These are phyloP conservation scores for Cyclospora cayetanensis DNA, from an alignment of 169 alveolate species.

Conservation along the genomic window DNA sequence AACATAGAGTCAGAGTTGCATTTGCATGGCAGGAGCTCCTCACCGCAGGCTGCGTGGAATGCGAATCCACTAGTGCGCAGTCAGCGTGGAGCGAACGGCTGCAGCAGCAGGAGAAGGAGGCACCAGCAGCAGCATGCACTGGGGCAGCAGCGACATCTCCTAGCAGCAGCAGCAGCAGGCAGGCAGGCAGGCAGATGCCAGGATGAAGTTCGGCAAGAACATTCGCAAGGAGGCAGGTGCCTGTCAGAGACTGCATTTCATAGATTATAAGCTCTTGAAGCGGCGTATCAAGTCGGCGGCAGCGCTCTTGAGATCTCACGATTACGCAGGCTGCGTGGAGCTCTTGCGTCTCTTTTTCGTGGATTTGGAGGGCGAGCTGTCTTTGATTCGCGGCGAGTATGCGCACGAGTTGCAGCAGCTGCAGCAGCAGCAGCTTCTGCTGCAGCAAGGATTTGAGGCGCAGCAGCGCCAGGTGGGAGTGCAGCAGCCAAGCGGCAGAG, in stretches of 20 bases:
- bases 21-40: too few relatives aligned
- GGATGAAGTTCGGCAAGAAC: constrained; percentile 63
- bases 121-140: background rate
- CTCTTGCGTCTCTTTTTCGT: background rate
- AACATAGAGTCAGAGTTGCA: too few relatives aligned
- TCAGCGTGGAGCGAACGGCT: too few relatives aligned
- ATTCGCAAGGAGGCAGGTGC: constrained; percentile 47
- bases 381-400: background rate
- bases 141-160: background rate
- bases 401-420: constrained; percentile 25
- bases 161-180: background rate
- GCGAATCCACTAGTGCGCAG: too few relatives aligned
- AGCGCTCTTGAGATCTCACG: background rate
- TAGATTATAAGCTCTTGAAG: constrained; percentile 38
- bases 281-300: constrained; percentile 20
- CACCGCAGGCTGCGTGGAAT: too few relatives aligned
- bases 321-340: background rate
- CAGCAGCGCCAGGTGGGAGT: background rate
- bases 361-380: background rate
- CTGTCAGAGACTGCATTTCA: background rate
- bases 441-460: background rate
- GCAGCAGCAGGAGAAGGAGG: background rate
- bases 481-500: background rate
- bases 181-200: background rate
- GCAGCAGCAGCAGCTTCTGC: constrained; percentile 29